A percentile compares a stretch with the other conserved stretches of the same genome.
phyloP scores from a whole-genome alignment of 1,284 basidiomycete genomes.

The Moesziomyces globuligerus region DNA sequence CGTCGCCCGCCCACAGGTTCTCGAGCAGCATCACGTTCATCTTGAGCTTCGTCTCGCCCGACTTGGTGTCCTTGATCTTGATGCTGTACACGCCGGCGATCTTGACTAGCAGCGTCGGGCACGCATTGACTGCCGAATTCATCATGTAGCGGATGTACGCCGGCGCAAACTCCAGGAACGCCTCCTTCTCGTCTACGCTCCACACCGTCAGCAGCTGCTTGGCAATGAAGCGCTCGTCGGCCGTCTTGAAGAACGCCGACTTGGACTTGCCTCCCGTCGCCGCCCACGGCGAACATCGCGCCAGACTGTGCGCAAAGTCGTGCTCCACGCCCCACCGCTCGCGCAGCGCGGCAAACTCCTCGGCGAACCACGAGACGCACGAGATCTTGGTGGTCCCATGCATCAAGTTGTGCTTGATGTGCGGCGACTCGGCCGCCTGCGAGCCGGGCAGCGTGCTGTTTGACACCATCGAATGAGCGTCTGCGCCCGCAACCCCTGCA shows the following conservation, averaged over 20 bases:
- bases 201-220: conserved; percentile 61
- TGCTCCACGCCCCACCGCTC: conserved; percentile 54
- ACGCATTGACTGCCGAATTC: conserved; percentile 50
- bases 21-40: conserved; percentile 62
- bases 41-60: conserved; percentile 54
- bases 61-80: conserved; percentile 61
- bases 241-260: conserved; percentile 57
- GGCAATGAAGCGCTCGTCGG: conserved; percentile 54
- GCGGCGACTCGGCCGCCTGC: conserved; percentile 46
- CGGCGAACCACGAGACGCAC: conserved; percentile 63
- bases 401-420: conserved; percentile 59
- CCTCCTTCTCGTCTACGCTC: conserved; percentile 62
- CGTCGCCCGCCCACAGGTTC: conserved; percentile 57
- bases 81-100: conserved; percentile 61
- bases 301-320: conserved; percentile 55
- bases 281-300: conserved; percentile 53
- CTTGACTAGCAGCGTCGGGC: conserved; percentile 61
- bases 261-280: conserved; percentile 58
- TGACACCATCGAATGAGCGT: conserved; percentile 36
- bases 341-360: conserved; percentile 58
- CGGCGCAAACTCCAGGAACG: conserved; percentile 60
- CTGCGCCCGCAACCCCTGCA: conserved; percentile 18
- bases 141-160: conserved; percentile 62
- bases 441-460: conserved; percentile 38
- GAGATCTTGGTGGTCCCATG: conserved; percentile 59